phyloP scores from a whole-genome alignment of 768 basidiomycete genomes.

The Termitomyces titanicus region DNA sequence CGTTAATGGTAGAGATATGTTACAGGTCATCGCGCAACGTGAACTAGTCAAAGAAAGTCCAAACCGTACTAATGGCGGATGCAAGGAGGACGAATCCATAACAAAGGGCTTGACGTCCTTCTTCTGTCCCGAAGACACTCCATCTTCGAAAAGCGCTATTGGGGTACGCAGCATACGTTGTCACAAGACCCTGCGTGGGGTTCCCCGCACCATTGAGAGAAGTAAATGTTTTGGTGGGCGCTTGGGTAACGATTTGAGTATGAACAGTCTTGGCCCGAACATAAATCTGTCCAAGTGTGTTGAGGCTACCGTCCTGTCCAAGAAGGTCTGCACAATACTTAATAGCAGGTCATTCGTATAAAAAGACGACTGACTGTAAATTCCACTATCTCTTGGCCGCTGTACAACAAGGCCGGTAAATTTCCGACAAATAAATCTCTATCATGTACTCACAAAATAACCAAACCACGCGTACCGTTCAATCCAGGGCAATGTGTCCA shows the following conservation, averaged over 20 bases:
- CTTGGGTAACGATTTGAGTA: conserved; percentile 28
- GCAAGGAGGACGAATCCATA: conserved; percentile 11
- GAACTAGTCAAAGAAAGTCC: conserved; percentile 5
- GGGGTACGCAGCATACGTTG: conserved; percentile 26
- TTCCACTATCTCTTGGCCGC: conserved; percentile 36
- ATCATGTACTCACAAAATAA: conserved; percentile 32
- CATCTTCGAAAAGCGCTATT: conserved; percentile 15
- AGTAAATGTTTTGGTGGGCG: conserved; percentile 24
- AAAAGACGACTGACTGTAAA: conserved; percentile 34
- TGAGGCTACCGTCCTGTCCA: conserved; percentile 39
- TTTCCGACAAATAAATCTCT: conserved; percentile 7
- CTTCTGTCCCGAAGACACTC: conserved; percentile 4
- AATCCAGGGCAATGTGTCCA: conserved; percentile 53
- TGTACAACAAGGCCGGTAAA: conserved; percentile 14
- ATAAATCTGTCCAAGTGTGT: conserved; percentile 42
- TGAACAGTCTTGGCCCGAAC: conserved; percentile 42
- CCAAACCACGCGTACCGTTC: conserved; percentile 70
- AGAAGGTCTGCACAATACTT: conserved; percentile 34
- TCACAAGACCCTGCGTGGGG: conserved; percentile 32
- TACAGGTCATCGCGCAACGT: not conserved
- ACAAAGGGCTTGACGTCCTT: conserved; percentile 1
- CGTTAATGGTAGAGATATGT: not conserved
- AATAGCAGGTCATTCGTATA: not conserved
- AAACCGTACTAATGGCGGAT: conserved; percentile 12
- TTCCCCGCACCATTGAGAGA: conserved; percentile 34